These are phyloP conservation scores for Cryoendolithus antarcticus DNA, from an alignment of 2,329 filamentous ascomycete species.

Conservation along the genomic window DNA sequence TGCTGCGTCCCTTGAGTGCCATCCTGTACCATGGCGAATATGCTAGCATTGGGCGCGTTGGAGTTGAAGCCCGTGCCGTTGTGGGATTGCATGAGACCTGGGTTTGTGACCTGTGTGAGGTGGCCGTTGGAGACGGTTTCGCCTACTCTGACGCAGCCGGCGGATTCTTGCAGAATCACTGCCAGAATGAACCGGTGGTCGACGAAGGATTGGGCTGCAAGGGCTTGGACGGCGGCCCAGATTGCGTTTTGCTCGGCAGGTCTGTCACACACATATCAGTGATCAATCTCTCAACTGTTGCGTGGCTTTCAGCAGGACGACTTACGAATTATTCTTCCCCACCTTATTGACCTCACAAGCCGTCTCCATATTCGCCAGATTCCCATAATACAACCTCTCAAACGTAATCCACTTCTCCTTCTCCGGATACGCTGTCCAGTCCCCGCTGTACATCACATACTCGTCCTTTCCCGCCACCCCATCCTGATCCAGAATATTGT, in stretches of 20 bases:
- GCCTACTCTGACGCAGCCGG: conserved; percentile 32
- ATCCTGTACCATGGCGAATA: conserved; percentile 30
- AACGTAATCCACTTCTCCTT: conserved; percentile 15
- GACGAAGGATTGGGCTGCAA: conserved; percentile 23
- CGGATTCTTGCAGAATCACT: conserved; percentile 33
- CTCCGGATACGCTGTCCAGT: conserved; percentile 10
- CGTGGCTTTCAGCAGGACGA: neutral
- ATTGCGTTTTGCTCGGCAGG: conserved; percentile 26
- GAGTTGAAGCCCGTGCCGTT: conserved; percentile 23
- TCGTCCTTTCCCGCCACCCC: conserved; percentile 16
- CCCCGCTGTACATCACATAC: conserved; percentile 21
- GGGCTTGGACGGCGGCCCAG: conserved; percentile 24
- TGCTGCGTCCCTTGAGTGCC: conserved; percentile 30
- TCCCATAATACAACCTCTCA: conserved; percentile 23
- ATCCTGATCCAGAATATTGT: conserved; percentile 12
- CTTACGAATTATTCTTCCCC: conserved; percentile 14
- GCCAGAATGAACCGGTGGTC: conserved; percentile 32
- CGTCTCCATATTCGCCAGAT: conserved; percentile 16
- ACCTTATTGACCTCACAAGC: conserved; percentile 24
- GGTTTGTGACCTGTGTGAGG: conserved; percentile 24
- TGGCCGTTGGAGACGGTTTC: conserved; percentile 27
- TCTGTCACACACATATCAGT: conserved; percentile 7
- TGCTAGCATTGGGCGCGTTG: conserved; percentile 22
- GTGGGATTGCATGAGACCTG: conserved; percentile 36
- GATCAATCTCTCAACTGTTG: neutral